phyloP scores from a whole-genome alignment of 2,329 filamentous ascomycete genomes.

The Colletotrichum lini region DNA sequence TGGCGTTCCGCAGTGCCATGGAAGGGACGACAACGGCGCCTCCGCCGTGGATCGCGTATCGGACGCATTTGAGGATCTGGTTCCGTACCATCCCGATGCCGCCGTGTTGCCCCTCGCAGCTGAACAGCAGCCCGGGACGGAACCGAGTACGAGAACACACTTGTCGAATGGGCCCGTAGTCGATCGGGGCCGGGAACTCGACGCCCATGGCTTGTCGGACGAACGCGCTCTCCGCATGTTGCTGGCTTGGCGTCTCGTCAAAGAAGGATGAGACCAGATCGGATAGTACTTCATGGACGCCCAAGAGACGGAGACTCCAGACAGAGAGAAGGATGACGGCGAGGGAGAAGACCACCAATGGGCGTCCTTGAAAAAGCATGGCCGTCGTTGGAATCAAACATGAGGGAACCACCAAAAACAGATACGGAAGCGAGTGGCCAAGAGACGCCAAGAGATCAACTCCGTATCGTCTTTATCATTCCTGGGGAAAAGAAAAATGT shows the following conservation, averaged over 20 bases:
- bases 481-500: neutral
- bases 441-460: neutral
- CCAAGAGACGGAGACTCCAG: conserved; percentile 33
- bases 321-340: conserved; percentile 24
- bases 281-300: conserved; percentile 11
- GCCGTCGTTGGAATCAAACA: conserved; percentile 14
- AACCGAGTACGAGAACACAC: conserved; percentile 52
- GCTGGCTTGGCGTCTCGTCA: conserved; percentile 6
- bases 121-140: conserved; percentile 54
- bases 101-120: conserved; percentile 56
- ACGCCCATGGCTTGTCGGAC: conserved; percentile 48
- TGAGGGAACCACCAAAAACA: conserved; percentile 4
- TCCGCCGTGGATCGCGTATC: conserved; percentile 56
- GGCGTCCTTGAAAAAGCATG: conserved; percentile 37
- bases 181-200: conserved; percentile 53
- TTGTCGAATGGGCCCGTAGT: conserved; percentile 52
- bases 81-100: conserved; percentile 58
- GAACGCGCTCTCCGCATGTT: conserved; percentile 43
- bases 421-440: neutral
- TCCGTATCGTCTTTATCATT: conserved; percentile 1
- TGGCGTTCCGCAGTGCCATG: conserved; percentile 52
- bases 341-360: conserved; percentile 28
- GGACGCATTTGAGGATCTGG: conserved; percentile 57
- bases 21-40: conserved; percentile 54
- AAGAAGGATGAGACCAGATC: conserved; percentile 26